A percentile compares a stretch with the other conserved stretches of the same genome.
Conservation (phyloP, 306 rosid genomes). For the Biancaea sappan region DNA sequence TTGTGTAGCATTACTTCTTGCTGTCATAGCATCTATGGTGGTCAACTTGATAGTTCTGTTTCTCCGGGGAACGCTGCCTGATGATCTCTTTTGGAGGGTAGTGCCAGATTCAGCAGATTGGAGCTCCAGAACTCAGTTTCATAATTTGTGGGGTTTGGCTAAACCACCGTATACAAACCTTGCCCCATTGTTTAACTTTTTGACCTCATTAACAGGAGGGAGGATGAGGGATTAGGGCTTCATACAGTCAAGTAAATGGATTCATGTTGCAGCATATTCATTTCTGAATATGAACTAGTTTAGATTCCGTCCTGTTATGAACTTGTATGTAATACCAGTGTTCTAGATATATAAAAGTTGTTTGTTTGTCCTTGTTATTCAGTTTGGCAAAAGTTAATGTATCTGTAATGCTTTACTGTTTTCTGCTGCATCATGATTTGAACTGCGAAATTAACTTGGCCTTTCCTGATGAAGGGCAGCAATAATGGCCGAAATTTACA, state of each 20-base stretch:
- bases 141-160: conserved; percentile 45
- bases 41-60: conserved; percentile 46
- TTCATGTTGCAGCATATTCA: conserved; percentile 50
- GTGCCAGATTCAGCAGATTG: conserved; percentile 37
- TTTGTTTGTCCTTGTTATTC: conserved; percentile 29
- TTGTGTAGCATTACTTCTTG: conserved; percentile 55
- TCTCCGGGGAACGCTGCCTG: conserved; percentile 15
- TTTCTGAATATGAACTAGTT: conserved; percentile 48
- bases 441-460: too few relatives aligned
- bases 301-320: conserved; percentile 49
- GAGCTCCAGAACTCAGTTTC: conserved; percentile 42
- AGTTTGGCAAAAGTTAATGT: not conserved
- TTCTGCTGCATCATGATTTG: not conserved
- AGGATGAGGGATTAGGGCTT: conserved; percentile 37
- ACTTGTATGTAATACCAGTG: conserved; percentile 58
- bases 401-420: not conserved
- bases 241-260: conserved; percentile 48
- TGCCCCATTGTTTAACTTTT: conserved; percentile 43
- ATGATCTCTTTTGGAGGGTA: conserved; percentile 23
- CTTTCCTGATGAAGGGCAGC: too few relatives aligned
- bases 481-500: not conserved
- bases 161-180: conserved; percentile 44
- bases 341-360: conserved; percentile 49
- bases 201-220: conserved; percentile 40
- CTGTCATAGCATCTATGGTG: conserved; percentile 50